Evolutionary conservation across 495 filamentous ascomycete genomes (phyloP).

Genomic region (Clohesyomyces aquaticus): DNA sequence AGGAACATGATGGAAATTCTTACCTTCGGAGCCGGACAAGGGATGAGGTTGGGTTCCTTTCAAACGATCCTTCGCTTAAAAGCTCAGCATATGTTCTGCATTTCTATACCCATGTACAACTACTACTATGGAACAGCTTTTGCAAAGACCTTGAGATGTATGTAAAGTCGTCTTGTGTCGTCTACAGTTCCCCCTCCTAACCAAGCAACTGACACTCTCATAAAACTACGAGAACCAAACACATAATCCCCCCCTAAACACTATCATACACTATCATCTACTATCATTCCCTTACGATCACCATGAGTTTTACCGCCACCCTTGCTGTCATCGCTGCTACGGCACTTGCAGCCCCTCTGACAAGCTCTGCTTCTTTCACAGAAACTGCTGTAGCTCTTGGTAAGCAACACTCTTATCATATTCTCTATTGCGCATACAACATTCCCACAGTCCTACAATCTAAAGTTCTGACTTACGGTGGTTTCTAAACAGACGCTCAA

Average conservation of each 20-base stretch:
- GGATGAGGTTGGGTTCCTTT: constrained; percentile 10
- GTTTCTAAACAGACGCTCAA: constrained; percentile 6
- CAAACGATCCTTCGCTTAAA: background rate
- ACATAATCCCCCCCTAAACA: background rate
- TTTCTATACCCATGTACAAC: constrained; percentile 2
- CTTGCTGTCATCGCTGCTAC: constrained; percentile 4
- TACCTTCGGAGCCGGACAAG: no score
- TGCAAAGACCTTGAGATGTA: constrained; percentile 10
- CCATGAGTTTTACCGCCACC: constrained; percentile 4
- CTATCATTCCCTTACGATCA: constrained; percentile 3
- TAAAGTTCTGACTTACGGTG: background rate
- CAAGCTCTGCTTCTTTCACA: background rate
- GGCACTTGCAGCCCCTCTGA: background rate
- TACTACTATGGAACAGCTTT: background rate
- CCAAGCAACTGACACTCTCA: constrained; percentile 8
- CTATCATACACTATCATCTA: no score
- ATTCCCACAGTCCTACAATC: background rate
- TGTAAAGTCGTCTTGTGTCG: constrained; percentile 10
- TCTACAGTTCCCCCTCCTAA: constrained; percentile 4
- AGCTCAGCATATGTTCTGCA: background rate
- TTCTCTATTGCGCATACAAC: constrained; percentile 2
- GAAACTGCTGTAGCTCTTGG: constrained; percentile 1
- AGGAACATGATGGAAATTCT: no score
- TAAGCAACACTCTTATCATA: background rate
- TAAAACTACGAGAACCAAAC: constrained; percentile 5